phyloP scores from a whole-genome alignment of 352 stramenopile genomes.

The Thalassiosira mediterranea region DNA sequence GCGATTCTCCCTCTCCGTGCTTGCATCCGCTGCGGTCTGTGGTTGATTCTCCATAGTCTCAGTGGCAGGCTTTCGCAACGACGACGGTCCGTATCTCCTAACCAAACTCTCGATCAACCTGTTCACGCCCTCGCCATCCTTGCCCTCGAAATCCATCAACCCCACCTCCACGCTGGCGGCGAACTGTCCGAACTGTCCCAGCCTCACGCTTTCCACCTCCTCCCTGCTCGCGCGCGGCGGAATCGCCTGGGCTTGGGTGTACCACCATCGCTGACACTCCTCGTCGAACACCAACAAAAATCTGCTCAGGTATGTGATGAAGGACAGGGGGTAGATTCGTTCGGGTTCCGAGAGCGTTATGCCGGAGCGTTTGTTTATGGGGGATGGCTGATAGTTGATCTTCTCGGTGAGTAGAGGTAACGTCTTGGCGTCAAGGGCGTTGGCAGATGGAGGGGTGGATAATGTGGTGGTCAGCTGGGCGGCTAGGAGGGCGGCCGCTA shows the following conservation, averaged over 20 bases:
- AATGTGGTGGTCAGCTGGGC: not conserved
- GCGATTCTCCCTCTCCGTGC: conserved; percentile 49
- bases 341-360: conserved; percentile 79
- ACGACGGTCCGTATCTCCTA: conserved; percentile 56
- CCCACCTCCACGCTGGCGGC: conserved; percentile 76
- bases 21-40: conserved; percentile 14
- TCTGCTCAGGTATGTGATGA: conserved; percentile 78
- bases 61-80: not conserved
- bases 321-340: conserved; percentile 72
- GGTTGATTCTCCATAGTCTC: not conserved
- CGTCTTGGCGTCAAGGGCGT: not conserved
- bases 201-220: conserved; percentile 61
- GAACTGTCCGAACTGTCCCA: conserved; percentile 79
- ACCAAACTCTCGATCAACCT: conserved; percentile 64
- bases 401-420: conserved; percentile 6
- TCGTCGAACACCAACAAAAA: conserved; percentile 79
- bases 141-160: conserved; percentile 68
- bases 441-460: not conserved
- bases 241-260: conserved; percentile 62
- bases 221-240: conserved; percentile 48
- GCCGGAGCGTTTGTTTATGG: conserved; percentile 76
- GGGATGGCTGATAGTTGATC: conserved; percentile 54
- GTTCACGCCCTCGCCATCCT: conserved; percentile 32
- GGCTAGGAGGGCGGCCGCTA: not conserved
- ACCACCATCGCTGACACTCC: conserved; percentile 79